Conservation (phyloP, 805 yeast genomes). For the Komagataella kurtzmanii region DNA sequence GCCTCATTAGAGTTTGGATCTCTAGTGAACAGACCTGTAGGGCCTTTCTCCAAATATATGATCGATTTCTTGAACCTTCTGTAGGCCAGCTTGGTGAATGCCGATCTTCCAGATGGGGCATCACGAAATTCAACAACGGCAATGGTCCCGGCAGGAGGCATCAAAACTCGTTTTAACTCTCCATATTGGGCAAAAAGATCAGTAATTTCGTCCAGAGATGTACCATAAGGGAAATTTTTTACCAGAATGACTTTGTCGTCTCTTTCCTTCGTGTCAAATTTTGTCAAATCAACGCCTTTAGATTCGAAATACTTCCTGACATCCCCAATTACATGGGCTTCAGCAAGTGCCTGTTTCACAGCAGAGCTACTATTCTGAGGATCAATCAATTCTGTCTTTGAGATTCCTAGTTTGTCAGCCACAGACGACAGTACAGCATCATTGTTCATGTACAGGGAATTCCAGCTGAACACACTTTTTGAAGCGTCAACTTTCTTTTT, state of each 20-base stretch:
- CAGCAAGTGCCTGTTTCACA: conserved; percentile 94
- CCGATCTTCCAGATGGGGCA: conserved; percentile 73
- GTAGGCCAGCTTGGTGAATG: conserved; percentile 78
- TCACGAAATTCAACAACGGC: conserved; percentile 87
- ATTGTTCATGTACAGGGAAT: conserved; percentile 76
- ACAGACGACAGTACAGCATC: conserved; percentile 90
- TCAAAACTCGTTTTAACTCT: conserved; percentile 60
- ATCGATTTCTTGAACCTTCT: conserved; percentile 81
- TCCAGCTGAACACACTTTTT: conserved; percentile 87
- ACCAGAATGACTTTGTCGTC: conserved; percentile 75
- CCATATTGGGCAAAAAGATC: conserved; percentile 77
- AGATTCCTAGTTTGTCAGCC: conserved; percentile 70
- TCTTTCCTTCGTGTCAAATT: conserved; percentile 53
- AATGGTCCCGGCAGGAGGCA: conserved; percentile 96
- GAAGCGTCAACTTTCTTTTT: conserved; percentile 77
- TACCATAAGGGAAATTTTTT: conserved; percentile 86
- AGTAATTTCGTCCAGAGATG: conserved; percentile 66
- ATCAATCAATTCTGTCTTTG: conserved; percentile 75
- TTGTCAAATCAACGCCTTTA: conserved; percentile 72
- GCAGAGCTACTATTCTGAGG: conserved; percentile 82
- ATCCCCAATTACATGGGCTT: conserved; percentile 87
- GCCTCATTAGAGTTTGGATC: conserved; percentile 30
- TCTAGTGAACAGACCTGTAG: conserved; percentile 60
- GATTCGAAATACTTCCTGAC: conserved; percentile 78
- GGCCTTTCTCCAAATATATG: conserved; percentile 88